A percentile compares a stretch with the other conserved stretches of the same genome.
Conservation (phyloP, 306 rosid species). For the Rosa rugosa region DNA sequence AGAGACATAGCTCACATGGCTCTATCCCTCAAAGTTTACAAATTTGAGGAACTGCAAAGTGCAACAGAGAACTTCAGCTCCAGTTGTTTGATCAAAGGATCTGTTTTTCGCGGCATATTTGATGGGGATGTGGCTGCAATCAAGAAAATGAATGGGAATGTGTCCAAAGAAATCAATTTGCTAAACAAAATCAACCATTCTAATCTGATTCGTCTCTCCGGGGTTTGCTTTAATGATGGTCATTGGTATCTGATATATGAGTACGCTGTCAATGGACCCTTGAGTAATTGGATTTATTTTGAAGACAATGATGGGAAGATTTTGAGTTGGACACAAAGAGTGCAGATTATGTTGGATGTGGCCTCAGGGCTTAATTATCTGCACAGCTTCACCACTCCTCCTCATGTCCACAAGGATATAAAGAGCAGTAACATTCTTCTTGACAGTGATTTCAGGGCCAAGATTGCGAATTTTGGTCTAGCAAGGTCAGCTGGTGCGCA, state of each 20-base stretch:
- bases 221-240: conserved; percentile 68
- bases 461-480: conserved; percentile 58
- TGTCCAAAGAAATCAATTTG: conserved; percentile 62
- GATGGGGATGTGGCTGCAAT: conserved; percentile 69
- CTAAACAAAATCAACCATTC: conserved; percentile 69
- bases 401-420: conserved; percentile 79
- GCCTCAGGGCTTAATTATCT: conserved; percentile 82
- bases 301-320: conserved; percentile 34
- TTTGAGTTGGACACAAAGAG: conserved; percentile 69
- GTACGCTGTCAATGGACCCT: conserved; percentile 71
- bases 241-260: conserved; percentile 81
- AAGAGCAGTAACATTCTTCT: conserved; percentile 66
- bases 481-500: conserved; percentile 53
- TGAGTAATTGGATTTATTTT: conserved; percentile 65
- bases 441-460: conserved; percentile 60
- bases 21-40: conserved; percentile 64
- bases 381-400: conserved; percentile 66
- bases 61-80: conserved; percentile 71
- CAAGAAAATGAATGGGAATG: conserved; percentile 64
- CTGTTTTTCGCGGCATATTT: conserved; percentile 53
- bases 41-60: conserved; percentile 53
- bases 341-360: conserved; percentile 71
- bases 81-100: conserved; percentile 51
- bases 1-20: conserved; percentile 37
- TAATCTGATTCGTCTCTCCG: conserved; percentile 75